Evolutionary conservation across 805 yeast species (phyloP).

Genomic region (Metschnikowia vanudenii): DNA sequence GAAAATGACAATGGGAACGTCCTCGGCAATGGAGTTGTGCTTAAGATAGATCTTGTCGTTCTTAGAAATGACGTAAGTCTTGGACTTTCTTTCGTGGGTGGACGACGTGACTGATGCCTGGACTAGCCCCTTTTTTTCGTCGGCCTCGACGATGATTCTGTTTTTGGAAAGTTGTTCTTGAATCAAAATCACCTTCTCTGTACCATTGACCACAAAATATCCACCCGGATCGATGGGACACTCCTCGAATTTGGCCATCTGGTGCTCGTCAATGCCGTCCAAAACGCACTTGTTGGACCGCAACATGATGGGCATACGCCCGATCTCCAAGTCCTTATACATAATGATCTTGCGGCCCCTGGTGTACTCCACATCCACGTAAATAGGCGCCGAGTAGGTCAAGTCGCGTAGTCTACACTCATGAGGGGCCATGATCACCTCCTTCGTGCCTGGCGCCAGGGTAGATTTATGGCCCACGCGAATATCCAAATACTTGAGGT

Average conservation of each 20-base stretch:
- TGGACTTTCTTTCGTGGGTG: constrained; percentile 96
- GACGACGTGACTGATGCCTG: constrained; percentile 98
- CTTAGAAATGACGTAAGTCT: constrained; percentile 92
- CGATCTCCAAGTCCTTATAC: constrained; percentile 89
- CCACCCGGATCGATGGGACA: constrained; percentile 99
- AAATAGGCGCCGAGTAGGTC: constrained; percentile 92
- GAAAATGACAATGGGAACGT: constrained; percentile 89
- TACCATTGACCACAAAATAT: constrained; percentile 95
- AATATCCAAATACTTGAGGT: constrained; percentile 87
- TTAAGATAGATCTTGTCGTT: constrained; percentile 86
- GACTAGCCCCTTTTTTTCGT: constrained; percentile 87
- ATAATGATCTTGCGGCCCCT: constrained; percentile 90
- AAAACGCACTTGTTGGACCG: constrained; percentile 89
- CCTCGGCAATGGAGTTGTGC: constrained; percentile 94
- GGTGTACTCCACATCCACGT: constrained; percentile 96
- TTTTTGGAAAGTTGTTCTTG: constrained; percentile 97
- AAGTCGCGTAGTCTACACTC: constrained; percentile 93
- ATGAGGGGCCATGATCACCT: constrained; percentile 79
- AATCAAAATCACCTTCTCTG: constrained; percentile 93
- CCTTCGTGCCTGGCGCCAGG: constrained; percentile 49
- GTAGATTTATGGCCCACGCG: constrained; percentile 81
- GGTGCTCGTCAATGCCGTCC: constrained; percentile 70
- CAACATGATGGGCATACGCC: constrained; percentile 98
- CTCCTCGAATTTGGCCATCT: constrained; percentile 87
- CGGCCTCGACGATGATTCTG: constrained; percentile 97